Percentiles rank a stretch among this genome's conserved stretches.
Conservation (phyloP, 768 basidiomycete genomes). For the Stropharia rugosoannulata region DNA sequence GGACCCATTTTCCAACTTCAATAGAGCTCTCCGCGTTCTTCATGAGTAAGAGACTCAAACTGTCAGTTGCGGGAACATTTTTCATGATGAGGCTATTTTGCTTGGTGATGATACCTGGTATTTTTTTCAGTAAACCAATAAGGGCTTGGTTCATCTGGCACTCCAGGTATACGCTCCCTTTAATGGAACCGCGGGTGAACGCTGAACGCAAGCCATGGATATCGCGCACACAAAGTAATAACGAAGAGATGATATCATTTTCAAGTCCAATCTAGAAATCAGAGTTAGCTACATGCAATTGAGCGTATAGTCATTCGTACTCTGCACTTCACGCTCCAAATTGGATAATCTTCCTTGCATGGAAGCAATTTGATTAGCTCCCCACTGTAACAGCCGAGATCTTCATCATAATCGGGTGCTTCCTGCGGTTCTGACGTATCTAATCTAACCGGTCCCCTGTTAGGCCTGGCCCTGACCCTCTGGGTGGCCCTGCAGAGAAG, state of each 20-base stretch:
- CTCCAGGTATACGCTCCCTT: conserved; percentile 14
- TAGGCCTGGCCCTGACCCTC: too few species aligned
- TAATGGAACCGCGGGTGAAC: conserved; percentile 9
- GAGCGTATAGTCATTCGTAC: not conserved
- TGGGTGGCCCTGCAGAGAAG: too few species aligned
- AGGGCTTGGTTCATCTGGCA: conserved; percentile 2
- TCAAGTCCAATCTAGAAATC: conserved; percentile 3
- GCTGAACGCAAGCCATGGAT: conserved; percentile 7
- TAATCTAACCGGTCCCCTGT: too few species aligned
- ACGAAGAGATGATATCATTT: not conserved
- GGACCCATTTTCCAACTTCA: not conserved
- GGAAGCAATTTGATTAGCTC: too few species aligned
- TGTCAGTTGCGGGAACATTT: not conserved
- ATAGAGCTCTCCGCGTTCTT: not conserved
- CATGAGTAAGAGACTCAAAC: not conserved
- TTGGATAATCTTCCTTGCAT: not conserved
- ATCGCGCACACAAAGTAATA: not conserved
- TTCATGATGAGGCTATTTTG: not conserved
- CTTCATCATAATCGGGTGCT: too few species aligned
- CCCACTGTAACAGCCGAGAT: too few species aligned
- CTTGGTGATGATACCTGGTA: conserved; percentile 3
- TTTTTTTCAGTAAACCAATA: not conserved
- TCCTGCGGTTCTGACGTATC: too few species aligned
- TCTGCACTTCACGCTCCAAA: conserved; percentile 2
- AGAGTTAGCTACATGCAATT: not conserved